These are phyloP conservation scores for Rubia tinctorum DNA, from an alignment of 305 asterid genomes.

Conservation along the genomic window DNA sequence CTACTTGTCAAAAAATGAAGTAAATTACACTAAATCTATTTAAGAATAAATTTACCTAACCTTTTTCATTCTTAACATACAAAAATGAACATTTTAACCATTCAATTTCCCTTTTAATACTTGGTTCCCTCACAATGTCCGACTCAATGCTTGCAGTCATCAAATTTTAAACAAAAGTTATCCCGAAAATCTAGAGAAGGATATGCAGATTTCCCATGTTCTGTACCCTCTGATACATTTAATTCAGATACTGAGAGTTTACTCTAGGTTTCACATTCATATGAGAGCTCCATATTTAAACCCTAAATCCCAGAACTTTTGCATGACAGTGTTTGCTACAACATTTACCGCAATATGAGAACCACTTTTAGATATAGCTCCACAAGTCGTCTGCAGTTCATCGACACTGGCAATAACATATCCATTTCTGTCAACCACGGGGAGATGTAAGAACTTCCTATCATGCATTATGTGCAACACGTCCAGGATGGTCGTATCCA, in stretches of 20 bases:
- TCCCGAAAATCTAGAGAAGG: slow-evolving; percentile 79
- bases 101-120: too few relatives aligned
- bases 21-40: too few relatives aligned
- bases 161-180: slow-evolving; percentile 75
- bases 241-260: slow-evolving; percentile 74
- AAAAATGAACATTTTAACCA: too few relatives aligned
- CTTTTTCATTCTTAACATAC: too few relatives aligned
- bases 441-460: slow-evolving; percentile 83
- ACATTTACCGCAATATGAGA: slow-evolving; percentile 60
- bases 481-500: slow-evolving; percentile 82
- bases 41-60: too few relatives aligned
- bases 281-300: slow-evolving; percentile 73
- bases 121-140: too few relatives aligned
- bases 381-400: too few relatives aligned
- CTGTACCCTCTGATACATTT: slow-evolving; percentile 54
- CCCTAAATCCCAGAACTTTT: slow-evolving; percentile 99
- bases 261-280: slow-evolving; percentile 50
- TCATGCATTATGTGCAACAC: slow-evolving; percentile 94
- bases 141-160: slow-evolving; percentile 64
- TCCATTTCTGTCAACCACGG: slow-evolving; percentile 59
- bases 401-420: too few relatives aligned
- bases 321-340: slow-evolving; percentile 78
- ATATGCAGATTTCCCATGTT: slow-evolving; percentile 56
- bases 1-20: too few relatives aligned
- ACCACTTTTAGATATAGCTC: slow-evolving; percentile 42